phyloP scores from a whole-genome alignment of 805 yeast genomes.

The Blastobotrys chiropterorum region DNA sequence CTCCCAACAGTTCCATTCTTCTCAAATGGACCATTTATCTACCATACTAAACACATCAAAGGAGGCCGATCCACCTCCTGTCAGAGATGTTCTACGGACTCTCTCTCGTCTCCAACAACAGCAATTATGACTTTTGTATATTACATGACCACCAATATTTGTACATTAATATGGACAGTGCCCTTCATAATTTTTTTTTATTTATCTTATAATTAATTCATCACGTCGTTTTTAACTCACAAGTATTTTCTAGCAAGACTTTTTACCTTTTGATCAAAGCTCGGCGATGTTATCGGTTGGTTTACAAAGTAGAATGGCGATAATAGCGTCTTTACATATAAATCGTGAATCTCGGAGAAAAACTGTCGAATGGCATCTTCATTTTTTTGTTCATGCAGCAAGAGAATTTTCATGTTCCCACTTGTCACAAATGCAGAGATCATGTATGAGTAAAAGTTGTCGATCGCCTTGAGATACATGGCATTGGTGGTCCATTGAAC shows the following conservation, averaged over 20 bases:
- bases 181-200: not conserved
- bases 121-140: no score
- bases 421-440: constrained; percentile 86
- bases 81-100: constrained; percentile 15
- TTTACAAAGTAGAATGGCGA: constrained; percentile 81
- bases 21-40: constrained; percentile 13
- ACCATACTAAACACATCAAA: not conserved
- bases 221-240: constrained; percentile 23
- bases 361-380: constrained; percentile 80
- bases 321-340: constrained; percentile 77
- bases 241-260: constrained; percentile 70
- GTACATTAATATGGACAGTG: not conserved
- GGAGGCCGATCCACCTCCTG: constrained; percentile 3
- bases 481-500: constrained; percentile 69
- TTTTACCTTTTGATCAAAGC: constrained; percentile 71
- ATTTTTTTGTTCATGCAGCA: constrained; percentile 55
- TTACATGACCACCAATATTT: not conserved
- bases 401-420: constrained; percentile 69
- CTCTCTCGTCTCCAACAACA: constrained; percentile 11
- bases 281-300: constrained; percentile 64
- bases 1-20: constrained; percentile 18
- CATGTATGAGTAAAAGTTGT: constrained; percentile 73
- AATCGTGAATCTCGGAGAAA: constrained; percentile 76
- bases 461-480: constrained; percentile 70
- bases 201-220: not conserved